Conservation (phyloP, 208 protist genomes). For the Leishmania guyanensis region DNA sequence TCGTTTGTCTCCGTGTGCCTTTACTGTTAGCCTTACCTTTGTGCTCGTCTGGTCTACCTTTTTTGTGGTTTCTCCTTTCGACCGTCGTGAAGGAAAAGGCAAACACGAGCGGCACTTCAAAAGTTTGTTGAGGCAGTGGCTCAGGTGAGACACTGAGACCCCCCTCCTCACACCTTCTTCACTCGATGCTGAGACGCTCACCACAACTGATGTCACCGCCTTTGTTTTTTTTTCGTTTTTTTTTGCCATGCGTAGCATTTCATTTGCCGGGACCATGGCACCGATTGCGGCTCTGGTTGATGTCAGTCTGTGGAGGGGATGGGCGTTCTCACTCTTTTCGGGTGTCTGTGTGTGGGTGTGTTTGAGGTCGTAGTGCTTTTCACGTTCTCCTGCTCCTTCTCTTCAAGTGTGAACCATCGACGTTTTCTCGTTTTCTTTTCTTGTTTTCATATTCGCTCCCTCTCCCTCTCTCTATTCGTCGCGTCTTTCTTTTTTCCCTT, state of each 20-base stretch:
- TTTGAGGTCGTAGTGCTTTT: neutral
- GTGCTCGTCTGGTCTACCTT: neutral
- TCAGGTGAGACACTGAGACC: neutral
- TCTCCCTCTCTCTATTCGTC: neutral
- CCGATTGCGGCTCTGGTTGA: neutral
- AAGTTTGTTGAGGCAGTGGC: neutral
- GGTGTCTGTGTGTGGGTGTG: neutral
- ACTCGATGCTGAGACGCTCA: neutral
- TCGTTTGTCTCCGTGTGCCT: neutral
- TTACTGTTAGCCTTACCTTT: neutral
- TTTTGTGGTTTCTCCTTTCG: neutral
- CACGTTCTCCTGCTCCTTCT: neutral
- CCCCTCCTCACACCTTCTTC: neutral
- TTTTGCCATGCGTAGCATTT: neutral
- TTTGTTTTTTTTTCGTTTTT: neutral
- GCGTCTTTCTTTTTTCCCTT: constrained; percentile 8
- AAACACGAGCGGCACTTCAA: neutral
- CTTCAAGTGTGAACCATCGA: neutral
- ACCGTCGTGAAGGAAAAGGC: neutral
- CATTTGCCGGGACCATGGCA: constrained; percentile 8
- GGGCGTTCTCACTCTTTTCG: neutral
- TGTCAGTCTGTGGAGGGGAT: constrained; percentile 3
- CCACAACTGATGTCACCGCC: constrained; percentile 5
- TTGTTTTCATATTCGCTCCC: neutral
- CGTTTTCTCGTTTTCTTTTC: neutral